These are phyloP conservation scores for Rhizopus sp. DNA, from an alignment of 371 early-diverging fungal species.

Conservation along the genomic window DNA sequence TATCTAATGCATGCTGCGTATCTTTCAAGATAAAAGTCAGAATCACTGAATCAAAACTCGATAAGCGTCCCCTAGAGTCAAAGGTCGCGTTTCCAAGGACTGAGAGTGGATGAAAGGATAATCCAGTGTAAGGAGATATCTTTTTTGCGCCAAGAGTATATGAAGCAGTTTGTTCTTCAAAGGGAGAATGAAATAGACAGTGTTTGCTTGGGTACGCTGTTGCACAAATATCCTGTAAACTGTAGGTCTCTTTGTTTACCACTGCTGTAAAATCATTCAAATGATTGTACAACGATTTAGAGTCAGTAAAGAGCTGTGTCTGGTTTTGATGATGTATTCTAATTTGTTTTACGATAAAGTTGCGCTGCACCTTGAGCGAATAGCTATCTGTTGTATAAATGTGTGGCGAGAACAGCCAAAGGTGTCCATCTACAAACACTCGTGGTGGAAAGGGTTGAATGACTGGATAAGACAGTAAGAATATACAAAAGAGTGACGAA, in stretches of 20 bases:
- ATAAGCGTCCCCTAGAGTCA: constrained; percentile 17
- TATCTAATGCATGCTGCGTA: constrained; percentile 17
- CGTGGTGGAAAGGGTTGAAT: constrained; percentile 11
- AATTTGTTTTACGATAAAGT: too few relatives aligned
- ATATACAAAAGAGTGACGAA: constrained; percentile 50
- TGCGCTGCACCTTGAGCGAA: too few relatives aligned
- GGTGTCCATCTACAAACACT: constrained; percentile 29
- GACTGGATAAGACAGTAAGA: constrained; percentile 56
- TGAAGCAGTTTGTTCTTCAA: constrained; percentile 3
- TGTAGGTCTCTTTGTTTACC: too few relatives aligned
- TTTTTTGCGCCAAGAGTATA: too few relatives aligned
- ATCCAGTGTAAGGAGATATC: constrained; percentile 21
- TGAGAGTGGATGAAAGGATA: constrained; percentile 51
- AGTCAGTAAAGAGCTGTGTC: too few relatives aligned
- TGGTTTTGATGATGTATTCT: too few relatives aligned
- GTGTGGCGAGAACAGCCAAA: constrained; percentile 33
- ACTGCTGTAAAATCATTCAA: too few relatives aligned
- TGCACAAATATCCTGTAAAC: constrained; percentile 3
- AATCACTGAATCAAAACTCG: constrained; percentile 53
- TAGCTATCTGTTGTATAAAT: too few relatives aligned
- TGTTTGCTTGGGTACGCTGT: background rate
- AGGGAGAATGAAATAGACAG: constrained; percentile 63
- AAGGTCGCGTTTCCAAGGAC: constrained; percentile 55
- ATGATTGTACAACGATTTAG: too few relatives aligned
- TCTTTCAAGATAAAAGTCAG: constrained; percentile 35